phyloP scores from a whole-genome alignment of 371 early-diverging fungal species.

The Circinella umbellata region DNA sequence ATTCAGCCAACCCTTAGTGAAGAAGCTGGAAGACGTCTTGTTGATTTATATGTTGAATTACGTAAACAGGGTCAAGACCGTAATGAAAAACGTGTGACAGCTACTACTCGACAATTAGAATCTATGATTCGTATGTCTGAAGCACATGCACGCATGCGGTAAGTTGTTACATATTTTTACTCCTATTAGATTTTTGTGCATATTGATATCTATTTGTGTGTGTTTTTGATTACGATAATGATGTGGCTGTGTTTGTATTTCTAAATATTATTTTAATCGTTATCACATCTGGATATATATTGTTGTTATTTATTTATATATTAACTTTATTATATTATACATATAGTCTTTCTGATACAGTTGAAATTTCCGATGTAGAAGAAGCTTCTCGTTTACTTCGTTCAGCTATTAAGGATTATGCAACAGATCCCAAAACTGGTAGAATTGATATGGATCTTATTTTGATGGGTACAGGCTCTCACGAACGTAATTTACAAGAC shows the following conservation, averaged over 20 bases:
- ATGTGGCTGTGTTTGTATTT: slow-evolving; percentile 1
- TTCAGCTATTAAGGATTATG: slow-evolving; percentile 93
- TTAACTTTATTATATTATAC: no score
- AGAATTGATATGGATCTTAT: slow-evolving; percentile 97
- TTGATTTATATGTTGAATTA: slow-evolving; percentile 88
- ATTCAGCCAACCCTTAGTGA: slow-evolving; percentile 86
- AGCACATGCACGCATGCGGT: slow-evolving; percentile 97
- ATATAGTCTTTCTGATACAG: slow-evolving; percentile 63
- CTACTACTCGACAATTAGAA: slow-evolving; percentile 99
- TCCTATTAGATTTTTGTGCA: no score
- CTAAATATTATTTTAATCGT: no score
- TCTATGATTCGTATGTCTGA: slow-evolving; percentile 99
- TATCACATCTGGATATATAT: no score
- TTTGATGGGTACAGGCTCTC: slow-evolving; percentile 82
- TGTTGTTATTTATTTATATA: no score
- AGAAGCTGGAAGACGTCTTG: slow-evolving; percentile 79
- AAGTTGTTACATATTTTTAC: neutral
- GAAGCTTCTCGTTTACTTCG: slow-evolving; percentile 90
- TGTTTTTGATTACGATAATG: no score
- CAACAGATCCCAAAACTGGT: slow-evolving; percentile 98
- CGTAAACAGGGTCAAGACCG: slow-evolving; percentile 80
- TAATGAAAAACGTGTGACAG: slow-evolving; percentile 84
- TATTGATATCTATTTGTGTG: no score
- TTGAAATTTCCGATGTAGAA: slow-evolving; percentile 80
- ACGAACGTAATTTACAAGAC: slow-evolving; percentile 57